Evolutionary conservation across 495 filamentous ascomycete genomes (phyloP).

Genomic region (Penicillium paxilli): DNA sequence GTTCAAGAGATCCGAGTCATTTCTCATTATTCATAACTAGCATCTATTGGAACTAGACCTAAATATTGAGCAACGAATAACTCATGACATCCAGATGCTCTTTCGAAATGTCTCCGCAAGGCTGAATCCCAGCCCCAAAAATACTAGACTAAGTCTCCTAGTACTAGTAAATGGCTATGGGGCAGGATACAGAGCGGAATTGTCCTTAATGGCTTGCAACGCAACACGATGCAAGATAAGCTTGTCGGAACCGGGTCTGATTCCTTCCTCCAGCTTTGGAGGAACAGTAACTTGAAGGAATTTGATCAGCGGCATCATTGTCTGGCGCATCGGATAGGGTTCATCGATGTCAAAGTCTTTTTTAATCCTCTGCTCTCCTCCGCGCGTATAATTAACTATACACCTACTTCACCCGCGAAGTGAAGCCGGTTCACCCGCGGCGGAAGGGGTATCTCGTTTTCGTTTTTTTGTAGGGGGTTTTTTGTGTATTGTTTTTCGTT

Average conservation of each 20-base stretch:
- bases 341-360: conserved; percentile 19
- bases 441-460: conserved; percentile 26
- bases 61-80: neutral
- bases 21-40: conserved; percentile 1
- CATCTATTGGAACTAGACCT: neutral
- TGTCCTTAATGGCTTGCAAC: conserved; percentile 20
- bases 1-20: neutral
- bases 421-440: conserved; percentile 26
- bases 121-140: neutral
- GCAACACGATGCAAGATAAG: conserved; percentile 19
- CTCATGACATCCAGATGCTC: conserved; percentile 1
- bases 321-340: conserved; percentile 14
- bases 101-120: neutral
- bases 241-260: conserved; percentile 17
- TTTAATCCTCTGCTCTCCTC: conserved; percentile 15
- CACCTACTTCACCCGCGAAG: conserved; percentile 21
- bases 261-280: neutral
- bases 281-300: neutral
- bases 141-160: no score
- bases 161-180: neutral
- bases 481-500: conserved; percentile 5
- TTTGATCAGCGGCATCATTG: conserved; percentile 9
- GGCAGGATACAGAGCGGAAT: conserved; percentile 10
- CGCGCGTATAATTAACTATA: conserved; percentile 9
- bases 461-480: conserved; percentile 9